Percentiles rank a stretch among this genome's conserved stretches.
These are phyloP conservation scores for Leccinum rimulosum DNA, from an alignment of 768 basidiomycete species.

Conservation along the genomic window DNA sequence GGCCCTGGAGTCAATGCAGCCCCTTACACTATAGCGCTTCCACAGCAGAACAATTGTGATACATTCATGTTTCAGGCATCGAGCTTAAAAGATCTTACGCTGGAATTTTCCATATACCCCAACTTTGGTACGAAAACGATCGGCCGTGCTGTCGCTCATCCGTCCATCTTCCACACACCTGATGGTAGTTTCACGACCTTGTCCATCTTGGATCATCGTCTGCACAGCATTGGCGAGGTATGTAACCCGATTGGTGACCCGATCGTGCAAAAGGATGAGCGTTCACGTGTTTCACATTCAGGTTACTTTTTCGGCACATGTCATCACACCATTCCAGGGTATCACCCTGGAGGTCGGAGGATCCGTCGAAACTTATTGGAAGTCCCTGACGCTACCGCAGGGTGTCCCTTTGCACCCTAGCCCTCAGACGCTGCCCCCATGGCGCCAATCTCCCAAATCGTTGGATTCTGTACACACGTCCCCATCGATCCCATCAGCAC, in stretches of 20 bases:
- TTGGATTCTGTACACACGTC: slow-evolving; percentile 65
- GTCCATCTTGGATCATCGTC: slow-evolving; percentile 87
- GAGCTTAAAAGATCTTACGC: slow-evolving; percentile 63
- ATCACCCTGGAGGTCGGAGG: slow-evolving; percentile 94
- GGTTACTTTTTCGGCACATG: slow-evolving; percentile 86
- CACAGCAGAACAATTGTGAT: slow-evolving; percentile 66
- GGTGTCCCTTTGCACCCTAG: slow-evolving; percentile 29
- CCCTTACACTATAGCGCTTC: slow-evolving; percentile 87
- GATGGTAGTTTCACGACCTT: slow-evolving; percentile 55
- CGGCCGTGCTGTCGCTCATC: slow-evolving; percentile 85
- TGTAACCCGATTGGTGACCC: neutral
- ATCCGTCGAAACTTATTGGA: slow-evolving; percentile 98
- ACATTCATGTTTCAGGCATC: slow-evolving; percentile 87
- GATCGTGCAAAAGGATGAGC: slow-evolving; percentile 2
- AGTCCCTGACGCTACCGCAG: slow-evolving; percentile 52
- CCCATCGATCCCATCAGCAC: slow-evolving; percentile 59
- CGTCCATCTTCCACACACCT: slow-evolving; percentile 63
- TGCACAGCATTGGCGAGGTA: slow-evolving; percentile 94
- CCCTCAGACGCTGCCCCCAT: slow-evolving; percentile 38
- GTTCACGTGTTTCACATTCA: slow-evolving; percentile 28
- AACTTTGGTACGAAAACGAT: slow-evolving; percentile 97
- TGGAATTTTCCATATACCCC: slow-evolving; percentile 95
- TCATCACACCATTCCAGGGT: slow-evolving; percentile 86
- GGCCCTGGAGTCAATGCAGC: slow-evolving; percentile 80
- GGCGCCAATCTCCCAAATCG: slow-evolving; percentile 33